phyloP scores from a whole-genome alignment of 2,329 filamentous ascomycete genomes.

The Sordariomycetes sp. region DNA sequence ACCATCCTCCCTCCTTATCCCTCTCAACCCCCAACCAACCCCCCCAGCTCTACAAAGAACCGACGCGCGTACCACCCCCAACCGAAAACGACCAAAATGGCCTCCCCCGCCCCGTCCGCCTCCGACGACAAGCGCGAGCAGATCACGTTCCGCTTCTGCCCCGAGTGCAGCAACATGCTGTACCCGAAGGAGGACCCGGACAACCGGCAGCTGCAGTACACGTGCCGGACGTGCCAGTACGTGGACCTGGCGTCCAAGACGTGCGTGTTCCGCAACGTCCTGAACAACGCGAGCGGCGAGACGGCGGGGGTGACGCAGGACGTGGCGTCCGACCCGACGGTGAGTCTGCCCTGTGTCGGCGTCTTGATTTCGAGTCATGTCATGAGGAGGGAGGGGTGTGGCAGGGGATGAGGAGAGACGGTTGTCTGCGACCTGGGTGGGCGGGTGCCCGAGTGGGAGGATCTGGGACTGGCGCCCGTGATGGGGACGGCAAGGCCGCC shows the following conservation, averaged over 20 bases:
- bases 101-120: constrained; percentile 30
- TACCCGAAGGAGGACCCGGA: constrained; percentile 92
- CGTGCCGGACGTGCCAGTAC: constrained; percentile 91
- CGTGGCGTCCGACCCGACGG: constrained; percentile 95
- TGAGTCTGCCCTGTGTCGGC: constrained; percentile 54
- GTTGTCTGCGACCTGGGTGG: background rate
- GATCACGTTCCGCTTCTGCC: constrained; percentile 95
- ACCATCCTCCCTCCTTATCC: background rate
- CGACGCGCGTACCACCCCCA: background rate
- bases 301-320: constrained; percentile 96
- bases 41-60: background rate
- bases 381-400: background rate
- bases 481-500: background rate
- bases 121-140: constrained; percentile 54
- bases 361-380: constrained; percentile 15
- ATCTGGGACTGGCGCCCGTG: background rate
- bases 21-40: background rate
- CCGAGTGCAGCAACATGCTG: constrained; percentile 96
- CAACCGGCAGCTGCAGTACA: constrained; percentile 80
- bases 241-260: constrained; percentile 76
- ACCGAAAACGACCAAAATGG: constrained; percentile 28
- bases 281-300: constrained; percentile 85
- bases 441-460: background rate
- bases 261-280: constrained; percentile 91
- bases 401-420: background rate